These are phyloP conservation scores for Salvia rosmarinus DNA, from an alignment of 257 asterid species.

Conservation along the genomic window DNA sequence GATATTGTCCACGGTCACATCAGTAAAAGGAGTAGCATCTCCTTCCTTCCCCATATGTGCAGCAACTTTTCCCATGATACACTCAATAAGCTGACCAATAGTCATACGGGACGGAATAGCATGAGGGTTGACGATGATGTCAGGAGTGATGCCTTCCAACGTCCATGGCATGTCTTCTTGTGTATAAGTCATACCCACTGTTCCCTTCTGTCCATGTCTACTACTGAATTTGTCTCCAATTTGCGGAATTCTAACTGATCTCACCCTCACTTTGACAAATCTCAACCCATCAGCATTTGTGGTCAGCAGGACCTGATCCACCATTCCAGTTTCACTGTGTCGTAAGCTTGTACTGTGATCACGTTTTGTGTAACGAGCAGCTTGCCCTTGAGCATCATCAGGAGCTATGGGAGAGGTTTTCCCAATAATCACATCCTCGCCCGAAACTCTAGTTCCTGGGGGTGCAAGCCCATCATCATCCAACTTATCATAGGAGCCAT, in stretches of 20 bases:
- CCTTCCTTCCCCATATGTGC: slow-evolving; percentile 99
- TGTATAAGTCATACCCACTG: slow-evolving; percentile 94
- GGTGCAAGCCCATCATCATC: slow-evolving; percentile 99
- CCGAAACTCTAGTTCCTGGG: slow-evolving; percentile 95
- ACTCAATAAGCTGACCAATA: slow-evolving; percentile 93
- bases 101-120: slow-evolving; percentile 99
- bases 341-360: slow-evolving; percentile 97
- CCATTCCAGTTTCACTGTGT: slow-evolving; percentile 95
- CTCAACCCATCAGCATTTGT: slow-evolving; percentile 94
- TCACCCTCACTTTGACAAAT: slow-evolving; percentile 91
- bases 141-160: slow-evolving; percentile 85
- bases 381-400: slow-evolving; percentile 86
- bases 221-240: slow-evolving; percentile 97
- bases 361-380: slow-evolving; percentile 86
- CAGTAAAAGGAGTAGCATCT: slow-evolving; percentile 96
- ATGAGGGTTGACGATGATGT: slow-evolving; percentile 90
- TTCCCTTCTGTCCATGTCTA: slow-evolving; percentile 97
- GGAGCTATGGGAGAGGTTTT: slow-evolving; percentile 89
- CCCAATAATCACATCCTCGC: slow-evolving; percentile 97
- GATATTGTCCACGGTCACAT: slow-evolving; percentile 92
- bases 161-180: slow-evolving; percentile 99
- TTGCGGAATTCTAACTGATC: slow-evolving; percentile 95
- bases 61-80: slow-evolving; percentile 97
- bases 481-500: slow-evolving; percentile 93
- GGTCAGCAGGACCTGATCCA: slow-evolving; percentile 88